Percentiles rank a stretch among this genome's conserved stretches.
Conservation (phyloP, 2,329 filamentous ascomycete species). For the Aspergillus flavus region DNA sequence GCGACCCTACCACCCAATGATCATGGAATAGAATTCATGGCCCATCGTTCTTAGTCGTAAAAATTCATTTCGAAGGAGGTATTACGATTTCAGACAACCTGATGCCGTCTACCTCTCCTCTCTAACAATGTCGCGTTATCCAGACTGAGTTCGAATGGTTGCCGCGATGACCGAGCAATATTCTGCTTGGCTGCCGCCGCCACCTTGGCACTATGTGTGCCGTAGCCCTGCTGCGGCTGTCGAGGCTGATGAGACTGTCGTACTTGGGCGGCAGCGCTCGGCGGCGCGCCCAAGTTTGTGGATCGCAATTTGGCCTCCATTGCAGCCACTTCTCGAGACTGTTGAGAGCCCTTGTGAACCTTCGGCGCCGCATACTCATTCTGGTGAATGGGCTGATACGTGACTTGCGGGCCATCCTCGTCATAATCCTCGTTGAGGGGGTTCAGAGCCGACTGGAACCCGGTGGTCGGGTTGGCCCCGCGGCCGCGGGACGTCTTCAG, state of each 20-base stretch:
- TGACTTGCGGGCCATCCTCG: conserved; percentile 55
- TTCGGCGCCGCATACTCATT: conserved; percentile 57
- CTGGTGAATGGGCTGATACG: conserved; percentile 17
- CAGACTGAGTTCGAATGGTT: conserved; percentile 87
- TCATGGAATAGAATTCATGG: conserved; percentile 11
- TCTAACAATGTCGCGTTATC: conserved; percentile 89
- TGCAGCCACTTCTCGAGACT: conserved; percentile 63
- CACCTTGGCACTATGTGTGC: conserved; percentile 82
- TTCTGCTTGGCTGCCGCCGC: conserved; percentile 82
- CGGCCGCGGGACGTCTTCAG: conserved; percentile 78
- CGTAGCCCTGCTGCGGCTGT: conserved; percentile 66
- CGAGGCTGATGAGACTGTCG: conserved; percentile 58
- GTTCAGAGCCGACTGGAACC: conserved; percentile 65
- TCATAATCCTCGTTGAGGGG: conserved; percentile 66
- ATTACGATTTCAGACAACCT: conserved; percentile 26
- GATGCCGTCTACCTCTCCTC: conserved; percentile 56
- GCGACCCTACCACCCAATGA: conserved; percentile 10
- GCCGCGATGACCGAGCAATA: conserved; percentile 72
- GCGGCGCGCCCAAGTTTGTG: conserved; percentile 64
- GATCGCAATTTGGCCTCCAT: conserved; percentile 88
- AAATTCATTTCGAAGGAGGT: conserved; percentile 4
- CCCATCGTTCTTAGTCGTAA: conserved; percentile 7
- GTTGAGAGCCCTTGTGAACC: conserved; percentile 65
- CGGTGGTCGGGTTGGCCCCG: conserved; percentile 55
- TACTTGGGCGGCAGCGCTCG: conserved; percentile 64